A percentile compares a stretch with the other conserved stretches of the same genome.
These are phyloP conservation scores for Pyrenophora teres DNA, from an alignment of 2,329 filamentous ascomycete genomes.

Conservation along the genomic window DNA sequence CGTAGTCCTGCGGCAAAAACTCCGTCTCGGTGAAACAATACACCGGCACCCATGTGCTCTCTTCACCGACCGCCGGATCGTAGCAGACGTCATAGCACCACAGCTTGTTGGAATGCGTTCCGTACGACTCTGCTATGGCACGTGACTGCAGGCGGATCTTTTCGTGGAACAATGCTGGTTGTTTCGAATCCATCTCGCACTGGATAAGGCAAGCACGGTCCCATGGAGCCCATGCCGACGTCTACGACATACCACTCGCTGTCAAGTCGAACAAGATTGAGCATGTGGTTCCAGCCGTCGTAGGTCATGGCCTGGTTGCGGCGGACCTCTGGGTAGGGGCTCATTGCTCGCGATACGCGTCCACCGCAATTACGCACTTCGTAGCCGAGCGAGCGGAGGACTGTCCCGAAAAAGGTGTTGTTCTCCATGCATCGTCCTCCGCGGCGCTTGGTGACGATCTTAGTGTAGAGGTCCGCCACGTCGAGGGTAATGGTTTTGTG, in stretches of 20 bases:
- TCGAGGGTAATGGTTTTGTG: slow-evolving; percentile 51
- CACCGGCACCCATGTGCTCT: slow-evolving; percentile 9
- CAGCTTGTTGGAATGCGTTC: slow-evolving; percentile 6
- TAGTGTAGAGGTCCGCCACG: slow-evolving; percentile 53
- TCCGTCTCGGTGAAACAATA: slow-evolving; percentile 29
- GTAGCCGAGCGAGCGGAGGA: slow-evolving; percentile 57
- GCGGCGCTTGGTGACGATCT: slow-evolving; percentile 49
- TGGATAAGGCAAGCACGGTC: slow-evolving; percentile 15
- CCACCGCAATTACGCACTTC: slow-evolving; percentile 30
- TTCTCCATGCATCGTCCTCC: slow-evolving; percentile 65
- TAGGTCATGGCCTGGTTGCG: slow-evolving; percentile 14
- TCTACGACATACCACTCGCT: slow-evolving; percentile 36
- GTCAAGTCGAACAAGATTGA: slow-evolving; percentile 45
- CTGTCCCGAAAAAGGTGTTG: slow-evolving; percentile 56
- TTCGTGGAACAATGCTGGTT: slow-evolving; percentile 15
- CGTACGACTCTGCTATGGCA: slow-evolving; percentile 20
- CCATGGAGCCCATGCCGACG: slow-evolving; percentile 41
- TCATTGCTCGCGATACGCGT: slow-evolving; percentile 20
- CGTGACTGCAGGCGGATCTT: slow-evolving; percentile 11
- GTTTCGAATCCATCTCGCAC: slow-evolving; percentile 15
- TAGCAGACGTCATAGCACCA: slow-evolving; percentile 22
- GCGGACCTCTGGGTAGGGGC: slow-evolving; percentile 15
- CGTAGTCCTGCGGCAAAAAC: slow-evolving; percentile 29
- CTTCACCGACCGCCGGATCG: background rate
- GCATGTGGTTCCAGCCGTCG: slow-evolving; percentile 45